These are phyloP conservation scores for Gaeumannomyces tritici DNA, from an alignment of 2,329 filamentous ascomycete species.

Conservation along the genomic window DNA sequence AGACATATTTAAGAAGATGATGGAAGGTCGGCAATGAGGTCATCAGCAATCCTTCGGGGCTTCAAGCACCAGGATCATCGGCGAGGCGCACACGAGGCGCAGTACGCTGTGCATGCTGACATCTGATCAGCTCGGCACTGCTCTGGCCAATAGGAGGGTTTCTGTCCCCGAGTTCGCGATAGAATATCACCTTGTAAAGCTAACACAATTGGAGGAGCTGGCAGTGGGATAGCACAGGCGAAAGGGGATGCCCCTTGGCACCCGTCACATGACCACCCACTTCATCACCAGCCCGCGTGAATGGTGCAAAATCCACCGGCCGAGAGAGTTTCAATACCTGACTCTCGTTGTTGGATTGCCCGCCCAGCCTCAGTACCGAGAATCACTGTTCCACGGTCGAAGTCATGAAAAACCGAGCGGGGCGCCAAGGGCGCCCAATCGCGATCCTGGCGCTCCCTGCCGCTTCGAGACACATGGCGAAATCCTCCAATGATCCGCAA, in stretches of 20 bases:
- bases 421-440: not conserved
- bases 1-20: not conserved
- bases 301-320: not conserved
- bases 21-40: not conserved
- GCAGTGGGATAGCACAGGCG: too few species aligned
- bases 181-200: too few species aligned
- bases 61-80: not conserved
- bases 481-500: not conserved
- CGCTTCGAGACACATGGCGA: not conserved
- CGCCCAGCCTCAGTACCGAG: not conserved
- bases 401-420: not conserved
- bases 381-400: not conserved
- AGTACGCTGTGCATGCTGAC: not conserved
- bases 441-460: not conserved
- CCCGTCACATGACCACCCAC: not conserved
- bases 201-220: too few species aligned
- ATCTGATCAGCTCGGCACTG: too few species aligned
- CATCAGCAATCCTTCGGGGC: not conserved
- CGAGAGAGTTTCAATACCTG: not conserved
- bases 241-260: too few species aligned
- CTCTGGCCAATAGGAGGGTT: too few species aligned
- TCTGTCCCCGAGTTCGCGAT: too few species aligned
- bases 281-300: not conserved
- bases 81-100: not conserved
- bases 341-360: not conserved